A percentile compares a stretch with the other conserved stretches of the same genome.
Conservation (phyloP, 73 alveolate genomes). For the Paramecium tetraurelia region DNA sequence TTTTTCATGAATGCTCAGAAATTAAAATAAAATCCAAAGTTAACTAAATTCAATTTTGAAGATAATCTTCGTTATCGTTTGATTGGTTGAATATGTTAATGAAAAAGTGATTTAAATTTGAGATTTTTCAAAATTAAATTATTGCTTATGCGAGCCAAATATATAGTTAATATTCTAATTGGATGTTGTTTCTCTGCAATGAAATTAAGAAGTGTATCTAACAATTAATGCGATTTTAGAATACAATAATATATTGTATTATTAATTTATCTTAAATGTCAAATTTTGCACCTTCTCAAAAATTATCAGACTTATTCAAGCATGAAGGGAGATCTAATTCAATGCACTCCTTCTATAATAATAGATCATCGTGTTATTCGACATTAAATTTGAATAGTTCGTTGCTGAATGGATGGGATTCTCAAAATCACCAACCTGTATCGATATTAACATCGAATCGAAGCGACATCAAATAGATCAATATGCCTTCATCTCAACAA, state of each 20-base stretch:
- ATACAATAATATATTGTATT: background rate
- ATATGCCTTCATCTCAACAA: background rate
- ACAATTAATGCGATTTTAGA: background rate
- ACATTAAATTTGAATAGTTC: background rate
- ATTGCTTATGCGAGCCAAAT: background rate
- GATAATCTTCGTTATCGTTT: background rate
- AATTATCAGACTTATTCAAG: background rate
- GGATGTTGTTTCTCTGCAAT: background rate
- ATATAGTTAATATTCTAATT: background rate
- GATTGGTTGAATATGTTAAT: background rate
- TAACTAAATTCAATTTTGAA: background rate
- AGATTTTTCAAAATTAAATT: background rate
- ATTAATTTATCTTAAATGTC: background rate
- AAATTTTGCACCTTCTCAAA: background rate
- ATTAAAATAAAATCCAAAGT: background rate
- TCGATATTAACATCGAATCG: background rate
- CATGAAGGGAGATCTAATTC: background rate
- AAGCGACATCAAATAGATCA: background rate
- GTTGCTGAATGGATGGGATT: background rate
- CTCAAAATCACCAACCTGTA: background rate
- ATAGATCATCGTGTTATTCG: background rate
- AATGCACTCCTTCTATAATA: background rate
- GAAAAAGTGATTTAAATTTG: background rate
- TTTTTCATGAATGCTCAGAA: background rate
- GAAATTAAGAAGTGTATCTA: background rate